Conservation (phyloP, 148 eudicot species). For the Rhododendron williamsianum region DNA sequence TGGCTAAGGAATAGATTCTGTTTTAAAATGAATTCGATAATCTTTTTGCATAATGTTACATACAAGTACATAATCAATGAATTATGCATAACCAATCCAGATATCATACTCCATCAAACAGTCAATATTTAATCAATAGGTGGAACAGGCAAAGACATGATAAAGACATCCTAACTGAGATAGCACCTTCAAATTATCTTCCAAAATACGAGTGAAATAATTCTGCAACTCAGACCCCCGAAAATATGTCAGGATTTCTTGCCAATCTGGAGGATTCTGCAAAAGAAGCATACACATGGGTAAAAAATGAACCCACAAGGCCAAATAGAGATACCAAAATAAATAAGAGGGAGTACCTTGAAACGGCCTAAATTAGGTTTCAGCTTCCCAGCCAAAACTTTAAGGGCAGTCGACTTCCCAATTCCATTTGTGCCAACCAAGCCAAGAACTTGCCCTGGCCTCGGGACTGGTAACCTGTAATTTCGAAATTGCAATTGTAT, state of each 20-base stretch:
- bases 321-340: not conserved
- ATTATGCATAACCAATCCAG: not conserved
- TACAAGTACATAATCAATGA: not conserved
- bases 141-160: not conserved
- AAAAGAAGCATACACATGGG: conserved; percentile 9
- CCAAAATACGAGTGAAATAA: conserved; percentile 85
- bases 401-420: conserved; percentile 96
- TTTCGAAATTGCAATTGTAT: conserved; percentile 10
- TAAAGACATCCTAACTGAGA: not conserved
- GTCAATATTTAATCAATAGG: not conserved
- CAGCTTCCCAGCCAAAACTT: conserved; percentile 96
- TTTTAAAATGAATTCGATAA: not conserved
- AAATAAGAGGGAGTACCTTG: conserved; percentile 35
- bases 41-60: not conserved
- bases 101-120: not conserved
- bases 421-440: conserved; percentile 99
- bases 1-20: not conserved
- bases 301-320: not conserved
- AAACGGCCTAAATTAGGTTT: conserved; percentile 96
- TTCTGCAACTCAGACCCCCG: conserved; percentile 90
- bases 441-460: conserved; percentile 99
- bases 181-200: conserved; percentile 80
- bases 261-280: conserved; percentile 98
- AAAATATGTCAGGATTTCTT: conserved; percentile 74
- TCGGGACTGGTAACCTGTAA: conserved; percentile 86